phyloP scores from a whole-genome alignment of 2,329 filamentous ascomycete genomes.

The Ophiosphaerella narmari region DNA sequence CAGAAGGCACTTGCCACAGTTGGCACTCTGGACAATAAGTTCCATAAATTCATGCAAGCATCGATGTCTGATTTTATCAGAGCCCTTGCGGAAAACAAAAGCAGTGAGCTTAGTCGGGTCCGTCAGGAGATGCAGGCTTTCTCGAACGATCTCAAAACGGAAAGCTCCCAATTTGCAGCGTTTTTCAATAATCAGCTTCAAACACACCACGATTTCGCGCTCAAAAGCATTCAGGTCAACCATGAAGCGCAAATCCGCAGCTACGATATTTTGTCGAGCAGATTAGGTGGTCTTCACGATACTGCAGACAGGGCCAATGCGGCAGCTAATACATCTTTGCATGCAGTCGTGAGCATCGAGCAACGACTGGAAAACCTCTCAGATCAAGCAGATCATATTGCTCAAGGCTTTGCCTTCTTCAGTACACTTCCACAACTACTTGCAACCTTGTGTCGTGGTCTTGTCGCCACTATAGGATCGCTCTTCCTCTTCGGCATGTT shows the following conservation, averaged over 20 bases:
- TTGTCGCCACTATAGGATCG: conserved; percentile 10
- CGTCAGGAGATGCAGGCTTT: conserved; percentile 25
- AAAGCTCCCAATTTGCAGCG: conserved; percentile 20
- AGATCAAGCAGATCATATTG: conserved; percentile 26
- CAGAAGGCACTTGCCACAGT: conserved; percentile 26
- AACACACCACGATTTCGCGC: conserved; percentile 18
- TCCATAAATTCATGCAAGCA: conserved; percentile 22
- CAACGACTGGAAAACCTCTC: conserved; percentile 22
- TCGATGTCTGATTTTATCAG: conserved; percentile 25
- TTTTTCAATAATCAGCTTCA: conserved; percentile 20
- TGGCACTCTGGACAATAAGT: conserved; percentile 19
- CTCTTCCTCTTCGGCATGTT: conserved; percentile 17
- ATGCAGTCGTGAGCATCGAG: conserved; percentile 21
- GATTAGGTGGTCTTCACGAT: conserved; percentile 15
- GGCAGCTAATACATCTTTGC: conserved; percentile 14
- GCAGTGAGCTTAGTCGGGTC: conserved; percentile 16
- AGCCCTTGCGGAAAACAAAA: conserved; percentile 21
- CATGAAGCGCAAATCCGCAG: conserved; percentile 26
- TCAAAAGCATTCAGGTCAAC: conserved; percentile 14
- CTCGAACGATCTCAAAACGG: conserved; percentile 21
- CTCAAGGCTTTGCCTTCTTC: conserved; percentile 27
- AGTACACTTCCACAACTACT: conserved; percentile 18
- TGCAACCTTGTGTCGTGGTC: conserved; percentile 7
- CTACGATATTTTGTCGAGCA: conserved; percentile 14
- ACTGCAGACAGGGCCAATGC: conserved; percentile 17